A percentile compares a stretch with the other conserved stretches of the same genome.
These are phyloP conservation scores for Ceratocystis destructans DNA, from an alignment of 2,329 filamentous ascomycete genomes.

Conservation along the genomic window DNA sequence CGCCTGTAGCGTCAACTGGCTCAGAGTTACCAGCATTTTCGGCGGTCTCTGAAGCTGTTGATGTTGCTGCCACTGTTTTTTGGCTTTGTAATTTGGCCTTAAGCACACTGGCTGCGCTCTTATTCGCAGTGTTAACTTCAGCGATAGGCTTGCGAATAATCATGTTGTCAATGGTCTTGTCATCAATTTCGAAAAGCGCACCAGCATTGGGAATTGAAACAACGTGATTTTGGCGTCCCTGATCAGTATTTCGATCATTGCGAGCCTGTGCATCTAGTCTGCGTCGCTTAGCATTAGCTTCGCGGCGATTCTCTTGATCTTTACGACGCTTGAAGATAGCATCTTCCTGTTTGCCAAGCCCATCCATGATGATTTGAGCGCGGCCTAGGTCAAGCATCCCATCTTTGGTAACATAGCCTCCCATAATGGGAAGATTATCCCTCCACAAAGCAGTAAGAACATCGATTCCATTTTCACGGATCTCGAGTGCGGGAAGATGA, in stretches of 20 bases:
- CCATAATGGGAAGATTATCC: constrained; percentile 81
- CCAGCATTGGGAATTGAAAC: constrained; percentile 16
- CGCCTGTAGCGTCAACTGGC: background rate
- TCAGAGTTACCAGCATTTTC: background rate
- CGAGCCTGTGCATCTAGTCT: constrained; percentile 51
- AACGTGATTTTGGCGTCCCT: constrained; percentile 18
- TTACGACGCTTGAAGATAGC: constrained; percentile 81
- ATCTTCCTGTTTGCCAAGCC: constrained; percentile 84
- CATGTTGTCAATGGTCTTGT: constrained; percentile 51
- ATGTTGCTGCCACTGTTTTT: background rate
- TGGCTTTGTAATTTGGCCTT: constrained; percentile 59
- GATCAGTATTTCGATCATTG: constrained; percentile 19
- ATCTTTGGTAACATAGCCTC: constrained; percentile 91
- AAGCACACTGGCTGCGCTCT: constrained; percentile 79
- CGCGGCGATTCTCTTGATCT: constrained; percentile 70
- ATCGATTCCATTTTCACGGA: constrained; percentile 93
- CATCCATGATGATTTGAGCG: constrained; percentile 76
- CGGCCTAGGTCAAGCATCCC: constrained; percentile 76
- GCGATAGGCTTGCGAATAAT: constrained; percentile 73
- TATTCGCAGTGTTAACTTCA: constrained; percentile 70
- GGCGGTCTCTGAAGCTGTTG: background rate
- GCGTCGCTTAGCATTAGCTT: constrained; percentile 64
- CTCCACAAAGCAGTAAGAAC: constrained; percentile 95
- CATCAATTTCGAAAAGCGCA: constrained; percentile 17
- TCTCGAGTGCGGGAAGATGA: constrained; percentile 92